Percentiles rank a stretch among this genome's conserved stretches.
phyloP scores from a whole-genome alignment of 345 rosid species.

The Excoecaria agallocha region DNA sequence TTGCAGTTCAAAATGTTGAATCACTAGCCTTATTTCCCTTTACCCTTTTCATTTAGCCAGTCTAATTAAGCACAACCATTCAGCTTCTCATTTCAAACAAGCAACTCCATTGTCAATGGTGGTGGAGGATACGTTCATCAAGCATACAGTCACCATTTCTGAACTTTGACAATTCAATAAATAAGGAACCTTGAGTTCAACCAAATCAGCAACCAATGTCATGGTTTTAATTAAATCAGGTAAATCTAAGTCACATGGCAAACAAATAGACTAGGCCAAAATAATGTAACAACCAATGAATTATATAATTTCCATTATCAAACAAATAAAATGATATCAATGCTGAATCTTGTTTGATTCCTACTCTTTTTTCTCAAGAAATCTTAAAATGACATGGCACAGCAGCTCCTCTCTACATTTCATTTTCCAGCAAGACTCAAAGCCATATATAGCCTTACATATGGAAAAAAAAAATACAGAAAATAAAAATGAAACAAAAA shows the following conservation, averaged over 20 bases:
- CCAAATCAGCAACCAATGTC: neutral
- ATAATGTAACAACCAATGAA: constrained; percentile 2
- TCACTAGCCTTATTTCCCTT: too few species aligned
- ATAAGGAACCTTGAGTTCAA: neutral
- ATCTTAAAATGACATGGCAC: neutral
- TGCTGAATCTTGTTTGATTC: neutral
- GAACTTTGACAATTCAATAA: neutral
- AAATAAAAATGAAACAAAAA: neutral
- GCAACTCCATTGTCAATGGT: neutral
- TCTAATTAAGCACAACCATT: too few species aligned
- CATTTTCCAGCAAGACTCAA: neutral
- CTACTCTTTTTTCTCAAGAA: neutral
- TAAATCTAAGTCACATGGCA: neutral
- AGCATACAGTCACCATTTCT: neutral
- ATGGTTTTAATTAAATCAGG: neutral
- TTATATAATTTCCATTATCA: neutral
- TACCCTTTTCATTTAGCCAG: too few species aligned
- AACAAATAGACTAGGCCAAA: neutral
- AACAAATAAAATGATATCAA: constrained; percentile 1
- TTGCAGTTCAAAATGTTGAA: too few species aligned
- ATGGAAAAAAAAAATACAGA: neutral
- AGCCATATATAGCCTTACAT: neutral
- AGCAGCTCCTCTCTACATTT: constrained; percentile 4
- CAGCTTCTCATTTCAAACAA: neutral
- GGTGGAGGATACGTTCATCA: neutral